phyloP scores from a whole-genome alignment of 305 asterid species.

The Fraxinus albicans region DNA sequence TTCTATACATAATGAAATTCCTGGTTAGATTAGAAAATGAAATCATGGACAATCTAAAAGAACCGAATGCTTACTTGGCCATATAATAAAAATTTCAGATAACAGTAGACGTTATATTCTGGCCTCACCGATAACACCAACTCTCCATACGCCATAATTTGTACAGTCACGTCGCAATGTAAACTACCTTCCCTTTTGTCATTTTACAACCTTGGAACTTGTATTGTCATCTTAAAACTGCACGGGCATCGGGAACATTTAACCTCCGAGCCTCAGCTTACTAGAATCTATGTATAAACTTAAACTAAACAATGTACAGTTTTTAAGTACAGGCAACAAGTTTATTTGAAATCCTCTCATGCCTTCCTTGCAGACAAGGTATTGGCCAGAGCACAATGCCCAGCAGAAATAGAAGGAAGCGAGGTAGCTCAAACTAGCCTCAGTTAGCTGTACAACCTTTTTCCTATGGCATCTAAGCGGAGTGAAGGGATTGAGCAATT shows the following conservation, averaged over 20 bases:
- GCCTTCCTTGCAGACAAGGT: slow-evolving; percentile 15
- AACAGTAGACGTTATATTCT: slow-evolving; percentile 3
- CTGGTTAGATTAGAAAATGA: background rate
- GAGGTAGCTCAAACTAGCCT: slow-evolving; percentile 68
- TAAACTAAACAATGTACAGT: slow-evolving; percentile 83
- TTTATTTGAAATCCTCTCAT: slow-evolving; percentile 60
- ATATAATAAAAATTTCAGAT: background rate
- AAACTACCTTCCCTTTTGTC: slow-evolving; percentile 58
- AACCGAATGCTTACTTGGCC: background rate
- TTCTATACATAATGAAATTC: background rate
- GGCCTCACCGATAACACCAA: slow-evolving; percentile 50
- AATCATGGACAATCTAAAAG: background rate
- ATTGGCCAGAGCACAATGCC: slow-evolving; percentile 15
- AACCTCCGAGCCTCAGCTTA: slow-evolving; percentile 54
- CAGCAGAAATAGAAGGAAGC: slow-evolving; percentile 14
- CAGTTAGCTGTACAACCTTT: slow-evolving; percentile 89
- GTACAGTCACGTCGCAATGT: slow-evolving; percentile 57
- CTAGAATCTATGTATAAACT: slow-evolving; percentile 58
- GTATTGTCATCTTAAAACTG: slow-evolving; percentile 32
- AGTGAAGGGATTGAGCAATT: slow-evolving; percentile 58
- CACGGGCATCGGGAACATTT: slow-evolving; percentile 35
- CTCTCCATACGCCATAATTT: slow-evolving; percentile 56
- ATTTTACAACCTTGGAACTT: slow-evolving; percentile 51
- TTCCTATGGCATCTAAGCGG: slow-evolving; percentile 48
- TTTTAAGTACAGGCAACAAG: slow-evolving; percentile 64